Evolutionary conservation across 2,329 filamentous ascomycete genomes (phyloP), one percentile per base, ranked within the genome.

Genomic region (Talaromyces sp.): DNA sequence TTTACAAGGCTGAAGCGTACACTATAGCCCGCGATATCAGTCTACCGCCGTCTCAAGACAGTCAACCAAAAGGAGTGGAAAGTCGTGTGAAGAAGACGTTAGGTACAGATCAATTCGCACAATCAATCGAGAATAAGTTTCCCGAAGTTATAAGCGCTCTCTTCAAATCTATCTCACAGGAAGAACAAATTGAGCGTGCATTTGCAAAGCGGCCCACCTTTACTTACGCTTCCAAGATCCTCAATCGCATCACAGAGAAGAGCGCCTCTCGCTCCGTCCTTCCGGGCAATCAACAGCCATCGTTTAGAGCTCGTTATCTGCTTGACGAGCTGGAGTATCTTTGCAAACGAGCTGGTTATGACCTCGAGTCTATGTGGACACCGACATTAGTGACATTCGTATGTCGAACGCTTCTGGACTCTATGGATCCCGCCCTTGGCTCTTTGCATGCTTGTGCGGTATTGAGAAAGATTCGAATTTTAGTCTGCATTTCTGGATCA

Each of bases 401-500:
- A 28, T 86, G 90, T 60, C 86, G 96, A 58, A 88, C 84, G 66
- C 82, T 99, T 2, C 80, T 99, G 61, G 89, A 92, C 72, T 88
- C 88, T 1, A 88, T 97, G 18, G 88, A 96, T 70, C 85, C 89
- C 21, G 90, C 92, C 0, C 79, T 98, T 5, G 96, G 95, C 0
- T 90, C 95, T 21, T 80, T 97, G 5, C 90, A 97, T 74, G 89
- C 91, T 40, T 95, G 92, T 72, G 89, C 92, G 1, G 87, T 96
- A 3, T 83, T 99, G 58, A 88, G 93, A 42, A 96, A 96, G 72
- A 83, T 98, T 54, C 85, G 92, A 37, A 84, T 97, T 8, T 77
- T 98, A 16, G 83, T 98, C 28, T 89, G 87, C 64, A 79, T 98
- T 52, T 89, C 92, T 28, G 92, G 92, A 0, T 74, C 85, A 0